Evolutionary conservation across 148 eudicot genomes (phyloP), one percentile per base, ranked within the genome.

Genomic region (Polygonum maritimum): DNA sequence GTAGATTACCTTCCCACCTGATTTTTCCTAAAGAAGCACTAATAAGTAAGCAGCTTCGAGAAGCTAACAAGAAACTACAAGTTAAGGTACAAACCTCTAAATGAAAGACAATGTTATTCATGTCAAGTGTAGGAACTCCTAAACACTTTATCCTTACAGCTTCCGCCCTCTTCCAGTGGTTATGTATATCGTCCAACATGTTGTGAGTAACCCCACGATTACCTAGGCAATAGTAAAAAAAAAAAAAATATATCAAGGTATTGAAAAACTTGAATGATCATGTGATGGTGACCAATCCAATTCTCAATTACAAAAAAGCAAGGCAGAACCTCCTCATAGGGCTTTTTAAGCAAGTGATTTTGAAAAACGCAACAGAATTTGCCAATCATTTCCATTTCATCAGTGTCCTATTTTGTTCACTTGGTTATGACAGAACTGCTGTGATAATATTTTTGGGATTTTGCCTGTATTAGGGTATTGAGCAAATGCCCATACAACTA

Each of bases 101-200:
- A 80, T 94, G 98, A 75, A 84, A 85, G 80, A 97, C 89, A 74
- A 94, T 82, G 75, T 90, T 90, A 77, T 89, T 92, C 97, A 94
- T 92, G 84, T 92, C 98, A 79, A 94, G 92, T 63, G 98, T 94
- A 41, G 98, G 98, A 72, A 94, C 87, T 76, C 98, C 98, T 86
- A 90, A 80, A 81, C 97, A 92, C 79, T 90, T 92, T 75, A 94
- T 86, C 78, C 98, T 90, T 80, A 92, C 96, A 13, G 98, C 98
- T 79, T 92, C 96, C 7, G 98, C 92, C 78, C 86, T 88, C 80
- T 88, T 89, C 98, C 98, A 94, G 77, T 94, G 96, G 85, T 83
- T 92, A 85, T 94, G 98, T 48, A 94, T 86, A 80, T 94, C 98
- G 69, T 87, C 96, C 51, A 94, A 81, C 90, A 88, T 87, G 87